phyloP scores from a whole-genome alignment of 768 basidiomycete species.

The Sarcomyxa edulis region DNA sequence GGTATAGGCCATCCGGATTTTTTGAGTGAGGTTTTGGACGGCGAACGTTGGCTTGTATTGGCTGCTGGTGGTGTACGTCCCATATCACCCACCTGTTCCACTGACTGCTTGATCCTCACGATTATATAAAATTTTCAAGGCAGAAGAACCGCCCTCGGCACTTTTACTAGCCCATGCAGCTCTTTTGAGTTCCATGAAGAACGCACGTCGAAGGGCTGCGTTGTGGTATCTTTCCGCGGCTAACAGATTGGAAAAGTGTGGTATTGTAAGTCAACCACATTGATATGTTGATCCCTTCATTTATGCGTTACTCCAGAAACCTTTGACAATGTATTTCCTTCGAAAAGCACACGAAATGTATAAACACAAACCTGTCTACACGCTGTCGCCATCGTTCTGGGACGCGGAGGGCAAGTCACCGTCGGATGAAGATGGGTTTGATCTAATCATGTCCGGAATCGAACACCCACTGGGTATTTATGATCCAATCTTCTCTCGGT shows the following conservation, averaged over 20 bases:
- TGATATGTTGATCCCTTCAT: conserved; percentile 1
- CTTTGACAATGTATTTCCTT: conserved; percentile 77
- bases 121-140: conserved; percentile 37
- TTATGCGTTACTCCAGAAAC: conserved; percentile 49
- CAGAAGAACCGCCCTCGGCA: conserved; percentile 78
- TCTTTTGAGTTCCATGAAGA: conserved; percentile 55
- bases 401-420: conserved; percentile 54
- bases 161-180: conserved; percentile 81
- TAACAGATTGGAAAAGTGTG: conserved; percentile 75
- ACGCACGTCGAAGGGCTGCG: conserved; percentile 57
- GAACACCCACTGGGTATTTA: conserved; percentile 72
- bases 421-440: conserved; percentile 39
- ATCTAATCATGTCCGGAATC: conserved; percentile 64
- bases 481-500: neutral
- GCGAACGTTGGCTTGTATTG: conserved; percentile 83
- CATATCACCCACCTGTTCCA: conserved; percentile 1
- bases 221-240: conserved; percentile 79
- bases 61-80: conserved; percentile 73
- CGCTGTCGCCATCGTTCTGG: conserved; percentile 78
- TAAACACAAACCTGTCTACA: conserved; percentile 41
- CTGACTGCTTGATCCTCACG: conserved; percentile 9
- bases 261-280: conserved; percentile 55
- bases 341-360: conserved; percentile 66
- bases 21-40: conserved; percentile 51
- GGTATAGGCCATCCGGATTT: conserved; percentile 59